These are phyloP conservation scores for Cladosporium sp. DNA, from an alignment of 2,329 filamentous ascomycete genomes.

Conservation along the genomic window DNA sequence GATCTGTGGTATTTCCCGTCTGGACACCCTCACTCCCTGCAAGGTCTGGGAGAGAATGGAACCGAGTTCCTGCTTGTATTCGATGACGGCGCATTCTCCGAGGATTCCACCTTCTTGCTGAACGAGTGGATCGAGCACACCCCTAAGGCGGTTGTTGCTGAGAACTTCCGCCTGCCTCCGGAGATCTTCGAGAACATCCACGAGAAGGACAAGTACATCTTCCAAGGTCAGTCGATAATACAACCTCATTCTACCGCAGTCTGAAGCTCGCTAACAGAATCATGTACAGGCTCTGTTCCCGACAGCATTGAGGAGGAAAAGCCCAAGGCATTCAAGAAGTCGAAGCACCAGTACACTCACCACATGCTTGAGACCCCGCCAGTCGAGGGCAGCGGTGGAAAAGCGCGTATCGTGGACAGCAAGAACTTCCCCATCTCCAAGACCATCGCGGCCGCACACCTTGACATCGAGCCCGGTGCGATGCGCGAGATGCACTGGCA, in stretches of 20 bases:
- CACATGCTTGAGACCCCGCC: conserved; percentile 67
- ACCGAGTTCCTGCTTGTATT: conserved; percentile 63
- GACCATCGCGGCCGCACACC: conserved; percentile 68
- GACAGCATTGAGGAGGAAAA: conserved; percentile 62
- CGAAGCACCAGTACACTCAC: conserved; percentile 66
- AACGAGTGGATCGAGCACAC: conserved; percentile 73
- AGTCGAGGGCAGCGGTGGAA: conserved; percentile 62
- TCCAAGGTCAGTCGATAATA: conserved; percentile 46
- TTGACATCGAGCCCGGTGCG: conserved; percentile 66
- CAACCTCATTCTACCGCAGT: neutral
- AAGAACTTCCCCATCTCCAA: conserved; percentile 70
- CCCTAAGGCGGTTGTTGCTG: conserved; percentile 64
- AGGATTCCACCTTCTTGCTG: conserved; percentile 67
- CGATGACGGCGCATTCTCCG: conserved; percentile 56
- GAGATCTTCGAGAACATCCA: conserved; percentile 68
- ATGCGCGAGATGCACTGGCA: conserved; percentile 83
- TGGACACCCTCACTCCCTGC: conserved; percentile 72
- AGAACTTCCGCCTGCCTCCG: conserved; percentile 71
- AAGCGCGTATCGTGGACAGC: conserved; percentile 72
- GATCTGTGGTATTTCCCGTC: conserved; percentile 80
- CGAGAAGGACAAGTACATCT: conserved; percentile 68
- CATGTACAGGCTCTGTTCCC: conserved; percentile 48
- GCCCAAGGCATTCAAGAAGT: conserved; percentile 62
- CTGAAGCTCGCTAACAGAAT: neutral
- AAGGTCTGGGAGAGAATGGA: conserved; percentile 64